A percentile compares a stretch with the other conserved stretches of the same genome.
These are phyloP conservation scores for Rosa rugosa DNA, from an alignment of 306 rosid genomes.

Conservation along the genomic window DNA sequence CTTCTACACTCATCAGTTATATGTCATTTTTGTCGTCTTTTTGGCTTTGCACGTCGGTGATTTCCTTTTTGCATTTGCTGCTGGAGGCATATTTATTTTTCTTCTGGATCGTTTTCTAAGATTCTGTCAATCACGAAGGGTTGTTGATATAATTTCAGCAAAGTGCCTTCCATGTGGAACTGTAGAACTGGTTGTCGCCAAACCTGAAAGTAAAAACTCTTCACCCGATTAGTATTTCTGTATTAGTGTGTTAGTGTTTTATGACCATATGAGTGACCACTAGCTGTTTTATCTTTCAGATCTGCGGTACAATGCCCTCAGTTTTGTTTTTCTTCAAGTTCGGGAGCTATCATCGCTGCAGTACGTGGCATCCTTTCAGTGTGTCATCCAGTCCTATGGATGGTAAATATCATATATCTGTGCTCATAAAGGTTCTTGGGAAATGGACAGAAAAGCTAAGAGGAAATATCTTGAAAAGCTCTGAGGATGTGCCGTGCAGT, in stretches of 20 bases:
- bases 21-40: constrained; percentile 65
- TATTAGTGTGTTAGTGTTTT: background rate
- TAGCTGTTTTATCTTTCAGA: constrained; percentile 39
- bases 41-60: constrained; percentile 90
- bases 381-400: constrained; percentile 94
- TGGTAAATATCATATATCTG: constrained; percentile 70
- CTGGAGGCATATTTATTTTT: constrained; percentile 79
- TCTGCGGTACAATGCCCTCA: constrained; percentile 83
- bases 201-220: constrained; percentile 65
- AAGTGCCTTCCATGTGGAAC: constrained; percentile 85
- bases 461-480: constrained; percentile 35
- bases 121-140: constrained; percentile 78
- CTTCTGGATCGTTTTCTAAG: constrained; percentile 85
- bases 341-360: constrained; percentile 84
- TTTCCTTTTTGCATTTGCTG: constrained; percentile 62
- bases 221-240: constrained; percentile 4
- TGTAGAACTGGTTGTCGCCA: constrained; percentile 76
- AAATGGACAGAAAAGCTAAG: constrained; percentile 68
- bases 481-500: constrained; percentile 28
- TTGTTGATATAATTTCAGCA: constrained; percentile 68
- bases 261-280: constrained; percentile 21
- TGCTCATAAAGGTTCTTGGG: constrained; percentile 90
- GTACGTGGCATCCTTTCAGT: constrained; percentile 98
- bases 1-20: constrained; percentile 92
- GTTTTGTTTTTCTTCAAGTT: constrained; percentile 87